These are phyloP conservation scores for Yamadazyma diddensiae DNA, from an alignment of 1,139 yeast genomes.

Conservation along the genomic window DNA sequence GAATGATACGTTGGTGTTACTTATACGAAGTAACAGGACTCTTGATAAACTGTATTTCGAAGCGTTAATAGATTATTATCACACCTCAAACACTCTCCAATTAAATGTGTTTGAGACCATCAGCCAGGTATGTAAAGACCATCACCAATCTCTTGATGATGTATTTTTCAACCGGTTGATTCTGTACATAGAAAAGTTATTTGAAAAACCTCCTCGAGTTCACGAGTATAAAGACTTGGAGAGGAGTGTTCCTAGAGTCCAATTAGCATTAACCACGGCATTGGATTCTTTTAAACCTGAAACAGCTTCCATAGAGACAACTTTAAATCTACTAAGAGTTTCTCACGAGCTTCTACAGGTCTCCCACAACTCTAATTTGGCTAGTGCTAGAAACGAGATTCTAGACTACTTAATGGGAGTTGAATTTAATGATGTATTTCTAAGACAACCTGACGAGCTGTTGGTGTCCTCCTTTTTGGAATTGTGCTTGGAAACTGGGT, in stretches of 20 bases:
- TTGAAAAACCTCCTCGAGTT: conserved; percentile 27
- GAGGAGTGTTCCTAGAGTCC: conserved; percentile 30
- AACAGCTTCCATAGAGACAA: conserved; percentile 6
- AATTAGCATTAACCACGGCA: conserved; percentile 11
- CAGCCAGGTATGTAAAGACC: conserved; percentile 8
- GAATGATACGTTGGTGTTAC: conserved; percentile 11
- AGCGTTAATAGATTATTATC: conserved; percentile 19
- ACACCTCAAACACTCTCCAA: conserved; percentile 14
- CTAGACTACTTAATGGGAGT: not conserved
- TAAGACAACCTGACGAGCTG: conserved; percentile 10
- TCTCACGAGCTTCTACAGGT: conserved; percentile 20
- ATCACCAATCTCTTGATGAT: conserved; percentile 16
- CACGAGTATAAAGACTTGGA: conserved; percentile 38
- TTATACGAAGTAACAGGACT: conserved; percentile 9
- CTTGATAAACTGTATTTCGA: conserved; percentile 2
- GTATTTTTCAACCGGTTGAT: conserved; percentile 21
- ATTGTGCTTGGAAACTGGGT: not conserved
- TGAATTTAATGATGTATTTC: conserved; percentile 5
- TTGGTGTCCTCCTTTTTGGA: conserved; percentile 6
- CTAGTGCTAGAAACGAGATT: conserved; percentile 12
- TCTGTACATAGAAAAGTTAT: conserved; percentile 29
- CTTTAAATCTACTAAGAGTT: conserved; percentile 20
- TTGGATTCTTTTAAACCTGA: conserved; percentile 1
- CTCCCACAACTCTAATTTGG: conserved; percentile 3
- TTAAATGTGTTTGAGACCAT: conserved; percentile 25